Conservation (phyloP, 2,329 filamentous ascomycete genomes). For the Geoglossum cookeanum region DNA sequence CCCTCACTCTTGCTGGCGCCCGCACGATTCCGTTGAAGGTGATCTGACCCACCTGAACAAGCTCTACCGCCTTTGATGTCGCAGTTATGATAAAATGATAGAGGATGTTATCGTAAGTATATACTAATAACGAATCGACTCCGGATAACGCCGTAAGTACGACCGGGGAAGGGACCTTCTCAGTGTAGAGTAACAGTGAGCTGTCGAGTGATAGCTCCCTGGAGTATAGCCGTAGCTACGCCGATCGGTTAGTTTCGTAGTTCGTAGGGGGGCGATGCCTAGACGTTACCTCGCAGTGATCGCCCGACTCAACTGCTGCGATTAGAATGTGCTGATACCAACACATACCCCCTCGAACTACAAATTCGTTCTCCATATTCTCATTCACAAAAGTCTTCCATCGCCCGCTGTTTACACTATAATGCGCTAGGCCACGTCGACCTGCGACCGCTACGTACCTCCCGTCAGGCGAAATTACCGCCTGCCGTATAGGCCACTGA, state of each 20-base stretch:
- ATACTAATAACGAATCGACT: conserved; percentile 85
- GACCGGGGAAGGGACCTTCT: conserved; percentile 66
- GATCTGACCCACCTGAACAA: conserved; percentile 93
- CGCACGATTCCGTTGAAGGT: conserved; percentile 92
- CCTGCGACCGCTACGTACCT: conserved; percentile 95
- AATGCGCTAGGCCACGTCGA: conserved; percentile 76
- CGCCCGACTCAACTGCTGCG: conserved; percentile 73
- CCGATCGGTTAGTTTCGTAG: too few species aligned
- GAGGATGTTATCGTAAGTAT: conserved; percentile 89
- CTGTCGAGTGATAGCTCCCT: conserved; percentile 63
- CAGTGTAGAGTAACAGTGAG: conserved; percentile 52
- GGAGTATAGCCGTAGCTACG: conserved; percentile 68
- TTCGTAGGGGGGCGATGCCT: too few species aligned
- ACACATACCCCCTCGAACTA: conserved; percentile 89
- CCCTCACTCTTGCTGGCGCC: conserved; percentile 77
- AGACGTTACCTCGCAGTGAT: conserved; percentile 47
- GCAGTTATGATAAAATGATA: conserved; percentile 84
- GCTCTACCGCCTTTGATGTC: conserved; percentile 47
- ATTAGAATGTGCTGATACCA: conserved; percentile 96
- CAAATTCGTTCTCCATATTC: conserved; percentile 71
- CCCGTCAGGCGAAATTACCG: conserved; percentile 78
- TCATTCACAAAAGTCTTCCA: conserved; percentile 89
- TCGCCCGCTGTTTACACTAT: conserved; percentile 79
- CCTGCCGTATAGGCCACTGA: conserved; percentile 82
- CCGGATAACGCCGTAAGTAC: conserved; percentile 78